Evolutionary conservation across 192 early-diverging fungal species (phyloP).

Genomic region (Anaeromyces robustus): DNA sequence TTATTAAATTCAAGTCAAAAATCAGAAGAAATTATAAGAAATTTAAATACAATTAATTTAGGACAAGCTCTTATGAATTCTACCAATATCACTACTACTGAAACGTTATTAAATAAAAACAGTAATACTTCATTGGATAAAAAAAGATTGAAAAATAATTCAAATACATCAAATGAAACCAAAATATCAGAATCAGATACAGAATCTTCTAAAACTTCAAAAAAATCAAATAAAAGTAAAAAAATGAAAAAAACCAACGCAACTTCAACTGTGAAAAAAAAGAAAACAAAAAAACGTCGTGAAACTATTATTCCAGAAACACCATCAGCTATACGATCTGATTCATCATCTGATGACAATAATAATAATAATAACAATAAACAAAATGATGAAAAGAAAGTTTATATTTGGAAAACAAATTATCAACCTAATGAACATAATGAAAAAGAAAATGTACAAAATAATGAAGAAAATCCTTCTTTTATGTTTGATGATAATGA

Average conservation of each 20-base stretch:
- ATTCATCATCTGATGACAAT: too few species aligned
- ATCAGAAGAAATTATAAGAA: background rate
- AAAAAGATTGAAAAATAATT: too few species aligned
- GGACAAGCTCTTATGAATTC: background rate
- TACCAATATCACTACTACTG: too few species aligned
- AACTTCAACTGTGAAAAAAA: background rate
- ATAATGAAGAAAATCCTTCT: background rate
- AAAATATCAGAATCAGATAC: too few species aligned
- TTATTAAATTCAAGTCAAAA: background rate
- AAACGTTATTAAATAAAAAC: too few species aligned
- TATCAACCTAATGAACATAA: background rate
- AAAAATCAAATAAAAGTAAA: too few species aligned
- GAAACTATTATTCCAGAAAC: background rate
- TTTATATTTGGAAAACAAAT: background rate
- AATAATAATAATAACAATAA: too few species aligned
- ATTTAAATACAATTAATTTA: background rate
- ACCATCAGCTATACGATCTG: background rate
- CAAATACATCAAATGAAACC: too few species aligned
- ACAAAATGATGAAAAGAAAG: background rate
- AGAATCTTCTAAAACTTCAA: too few species aligned
- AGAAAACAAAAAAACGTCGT: background rate
- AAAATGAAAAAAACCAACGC: too few species aligned
- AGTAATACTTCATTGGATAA: too few species aligned
- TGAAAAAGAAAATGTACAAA: background rate
- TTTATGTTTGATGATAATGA: background rate